Conservation (phyloP, 768 basidiomycete species). For the Boletus patriciae region DNA sequence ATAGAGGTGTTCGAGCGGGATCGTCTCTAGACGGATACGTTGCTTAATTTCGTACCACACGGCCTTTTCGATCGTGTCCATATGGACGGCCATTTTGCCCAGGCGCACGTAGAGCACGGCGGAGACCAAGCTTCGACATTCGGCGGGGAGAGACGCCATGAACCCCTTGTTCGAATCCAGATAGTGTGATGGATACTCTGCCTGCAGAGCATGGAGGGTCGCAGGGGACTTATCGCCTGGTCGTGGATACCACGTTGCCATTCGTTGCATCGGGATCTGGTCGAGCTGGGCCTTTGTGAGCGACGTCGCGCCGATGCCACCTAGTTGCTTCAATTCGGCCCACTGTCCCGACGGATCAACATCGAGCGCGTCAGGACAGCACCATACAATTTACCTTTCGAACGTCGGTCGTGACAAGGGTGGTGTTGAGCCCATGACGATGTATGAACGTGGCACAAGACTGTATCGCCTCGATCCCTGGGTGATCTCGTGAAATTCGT, state of each 20-base stretch:
- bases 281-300: conserved; percentile 44
- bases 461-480: conserved; percentile 49
- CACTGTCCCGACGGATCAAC: conserved; percentile 29
- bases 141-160: conserved; percentile 37
- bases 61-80: conserved; percentile 40
- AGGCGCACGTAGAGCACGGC: conserved; percentile 37
- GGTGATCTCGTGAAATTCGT: conserved; percentile 29
- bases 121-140: conserved; percentile 35
- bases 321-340: conserved; percentile 42
- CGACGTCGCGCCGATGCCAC: conserved; percentile 45
- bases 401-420: conserved; percentile 43
- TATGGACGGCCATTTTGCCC: conserved; percentile 34
- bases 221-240: conserved; percentile 30
- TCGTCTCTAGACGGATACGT: conserved; percentile 31
- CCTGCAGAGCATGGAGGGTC: conserved; percentile 37
- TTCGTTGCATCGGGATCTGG: conserved; percentile 27
- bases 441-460: conserved; percentile 46
- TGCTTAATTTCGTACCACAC: conserved; percentile 36
- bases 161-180: conserved; percentile 36
- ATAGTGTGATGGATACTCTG: conserved; percentile 40
- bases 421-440: conserved; percentile 39
- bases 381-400: conserved; percentile 36
- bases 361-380: not conserved
- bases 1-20: conserved; percentile 22
- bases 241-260: conserved; percentile 33